These are phyloP conservation scores for Bipolaris victoriae DNA, from an alignment of 2,329 filamentous ascomycete species.

Conservation along the genomic window DNA sequence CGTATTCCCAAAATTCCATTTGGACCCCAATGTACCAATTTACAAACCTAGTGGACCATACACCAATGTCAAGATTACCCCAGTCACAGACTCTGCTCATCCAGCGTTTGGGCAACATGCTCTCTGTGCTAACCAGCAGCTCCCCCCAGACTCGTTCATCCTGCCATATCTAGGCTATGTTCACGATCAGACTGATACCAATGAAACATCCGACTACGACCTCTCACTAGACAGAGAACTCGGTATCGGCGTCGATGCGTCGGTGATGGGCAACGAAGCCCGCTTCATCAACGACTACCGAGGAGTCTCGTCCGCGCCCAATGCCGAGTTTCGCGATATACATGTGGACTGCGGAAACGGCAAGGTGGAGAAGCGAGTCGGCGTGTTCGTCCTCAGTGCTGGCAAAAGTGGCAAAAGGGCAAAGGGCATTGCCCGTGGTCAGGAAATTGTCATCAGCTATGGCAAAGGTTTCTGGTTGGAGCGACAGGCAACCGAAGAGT, in stretches of 20 bases:
- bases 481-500: conserved; percentile 28
- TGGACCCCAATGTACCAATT: conserved; percentile 22
- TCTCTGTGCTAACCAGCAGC: conserved; percentile 54
- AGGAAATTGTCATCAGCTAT: conserved; percentile 62
- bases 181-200: conserved; percentile 52
- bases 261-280: conserved; percentile 57
- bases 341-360: conserved; percentile 46
- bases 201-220: conserved; percentile 58
- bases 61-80: conserved; percentile 50
- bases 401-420: conserved; percentile 57
- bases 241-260: conserved; percentile 57
- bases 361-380: conserved; percentile 55
- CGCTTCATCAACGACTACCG: conserved; percentile 62
- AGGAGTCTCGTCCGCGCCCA: conserved; percentile 51
- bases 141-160: conserved; percentile 55
- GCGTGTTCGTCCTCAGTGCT: conserved; percentile 57
- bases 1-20: conserved; percentile 25
- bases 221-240: conserved; percentile 58
- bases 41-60: conserved; percentile 37
- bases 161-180: conserved; percentile 58
- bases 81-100: conserved; percentile 51
- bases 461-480: conserved; percentile 60
- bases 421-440: conserved; percentile 55
- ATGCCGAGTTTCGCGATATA: conserved; percentile 54
- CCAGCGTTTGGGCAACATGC: conserved; percentile 57